Evolutionary conservation across 2,329 filamentous ascomycete species (phyloP).

Genomic region (Aschersonia sp.): DNA sequence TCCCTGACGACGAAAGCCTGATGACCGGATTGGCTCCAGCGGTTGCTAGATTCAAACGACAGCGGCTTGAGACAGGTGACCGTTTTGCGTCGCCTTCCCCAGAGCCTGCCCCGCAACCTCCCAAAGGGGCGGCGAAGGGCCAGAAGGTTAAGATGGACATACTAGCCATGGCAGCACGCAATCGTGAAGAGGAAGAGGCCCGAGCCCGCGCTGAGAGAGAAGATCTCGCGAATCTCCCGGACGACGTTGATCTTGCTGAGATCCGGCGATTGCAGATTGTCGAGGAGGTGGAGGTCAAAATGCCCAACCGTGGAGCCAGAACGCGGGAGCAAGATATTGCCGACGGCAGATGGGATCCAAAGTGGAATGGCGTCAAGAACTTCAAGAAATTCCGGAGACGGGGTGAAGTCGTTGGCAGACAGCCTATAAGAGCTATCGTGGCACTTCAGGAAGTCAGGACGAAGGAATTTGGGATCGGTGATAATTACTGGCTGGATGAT

Average conservation of each 20-base stretch:
- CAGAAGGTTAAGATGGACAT: conserved; percentile 51
- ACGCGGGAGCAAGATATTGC: conserved; percentile 33
- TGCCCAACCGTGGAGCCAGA: conserved; percentile 12
- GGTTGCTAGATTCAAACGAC: conserved; percentile 64
- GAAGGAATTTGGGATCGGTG: conserved; percentile 59
- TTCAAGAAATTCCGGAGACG: conserved; percentile 75
- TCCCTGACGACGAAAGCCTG: conserved; percentile 35
- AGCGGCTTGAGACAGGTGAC: conserved; percentile 46
- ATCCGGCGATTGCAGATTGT: conserved; percentile 63
- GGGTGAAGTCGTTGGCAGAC: conserved; percentile 30
- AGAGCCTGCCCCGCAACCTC: conserved; percentile 10
- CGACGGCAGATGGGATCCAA: conserved; percentile 60
- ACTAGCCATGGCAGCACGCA: conserved; percentile 46
- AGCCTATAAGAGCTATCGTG: conserved; percentile 44
- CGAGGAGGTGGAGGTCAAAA: conserved; percentile 56
- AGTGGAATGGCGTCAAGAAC: conserved; percentile 90
- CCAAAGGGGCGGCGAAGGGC: conserved; percentile 20
- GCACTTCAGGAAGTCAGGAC: conserved; percentile 54
- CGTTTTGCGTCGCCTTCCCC: conserved; percentile 21
- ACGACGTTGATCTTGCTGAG: conserved; percentile 54
- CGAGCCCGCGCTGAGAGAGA: conserved; percentile 37
- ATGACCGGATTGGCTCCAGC: conserved; percentile 64
- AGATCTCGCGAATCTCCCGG: conserved; percentile 35
- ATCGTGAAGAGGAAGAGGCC: conserved; percentile 53
- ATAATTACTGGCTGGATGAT: conserved; percentile 60